A percentile compares a stretch with the other conserved stretches of the same genome.
Evolutionary conservation across 139 green algal genomes (phyloP).

Genomic region (Deuterostichococcus epilithicus): DNA sequence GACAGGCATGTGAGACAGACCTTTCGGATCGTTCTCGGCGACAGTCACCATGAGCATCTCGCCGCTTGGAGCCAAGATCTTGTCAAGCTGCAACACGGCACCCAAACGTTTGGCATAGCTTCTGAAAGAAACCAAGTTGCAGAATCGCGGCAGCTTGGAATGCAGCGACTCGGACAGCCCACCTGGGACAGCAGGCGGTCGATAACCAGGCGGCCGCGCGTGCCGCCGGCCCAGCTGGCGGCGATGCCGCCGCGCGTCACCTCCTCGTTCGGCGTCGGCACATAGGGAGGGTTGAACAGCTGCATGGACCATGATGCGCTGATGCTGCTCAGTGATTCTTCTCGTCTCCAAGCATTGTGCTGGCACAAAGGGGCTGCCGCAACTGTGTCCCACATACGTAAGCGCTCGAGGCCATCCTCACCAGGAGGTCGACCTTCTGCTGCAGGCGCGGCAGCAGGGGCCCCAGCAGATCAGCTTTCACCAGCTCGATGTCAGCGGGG

Average conservation of each 20-base stretch:
- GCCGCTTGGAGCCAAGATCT: constrained; percentile 46
- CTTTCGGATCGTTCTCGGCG: constrained; percentile 67
- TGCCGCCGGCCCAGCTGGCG: constrained; percentile 85
- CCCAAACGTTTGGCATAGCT: not conserved
- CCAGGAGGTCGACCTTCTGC: constrained; percentile 13
- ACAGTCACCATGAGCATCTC: constrained; percentile 76
- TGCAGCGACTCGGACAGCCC: not conserved
- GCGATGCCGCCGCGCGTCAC: constrained; percentile 57
- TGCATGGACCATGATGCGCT: constrained; percentile 29
- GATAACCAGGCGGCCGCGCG: constrained; percentile 68
- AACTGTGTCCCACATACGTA: not conserved
- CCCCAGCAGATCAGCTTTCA: constrained; percentile 1
- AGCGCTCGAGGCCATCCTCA: not conserved
- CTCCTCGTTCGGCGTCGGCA: constrained; percentile 90
- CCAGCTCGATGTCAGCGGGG: not conserved
- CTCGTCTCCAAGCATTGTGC: too few relatives aligned
- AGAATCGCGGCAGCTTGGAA: too few relatives aligned
- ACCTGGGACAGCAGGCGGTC: constrained; percentile 75
- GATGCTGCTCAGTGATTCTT: too few relatives aligned
- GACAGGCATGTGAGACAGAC: constrained; percentile 15
- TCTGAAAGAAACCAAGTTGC: not conserved
- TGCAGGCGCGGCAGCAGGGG: not conserved
- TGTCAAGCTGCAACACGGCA: constrained; percentile 35
- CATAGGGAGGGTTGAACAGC: constrained; percentile 97
- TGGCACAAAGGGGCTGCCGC: not conserved